Evolutionary conservation across 192 early-diverging fungal species (phyloP), one percentile per base, ranked within the genome.

Genomic region (Backusella australiensis): DNA sequence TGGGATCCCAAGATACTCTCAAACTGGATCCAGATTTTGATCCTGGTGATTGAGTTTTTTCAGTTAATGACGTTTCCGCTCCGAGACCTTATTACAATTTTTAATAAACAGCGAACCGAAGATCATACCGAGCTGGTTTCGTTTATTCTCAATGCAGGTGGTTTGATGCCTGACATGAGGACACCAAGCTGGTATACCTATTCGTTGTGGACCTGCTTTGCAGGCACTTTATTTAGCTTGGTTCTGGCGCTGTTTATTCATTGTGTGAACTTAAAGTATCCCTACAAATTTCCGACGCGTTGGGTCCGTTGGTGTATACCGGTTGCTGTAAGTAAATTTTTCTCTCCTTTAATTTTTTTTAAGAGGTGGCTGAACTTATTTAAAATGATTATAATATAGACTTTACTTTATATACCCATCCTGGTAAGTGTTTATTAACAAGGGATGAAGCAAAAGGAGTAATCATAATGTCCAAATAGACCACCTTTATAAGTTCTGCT

Each of bases 41-140:
- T 93, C 46, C 80, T 96, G 1, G 59, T 91, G 35, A 85, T 92
- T 26, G 94, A 96, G 75, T 93, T 96, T 72, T 67, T 96, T 23
- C 94, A 96, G 84, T 81, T 96, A 0, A 77, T 93, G 59, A 91
- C 92, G 9, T 96, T 94, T 63, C 93, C 93, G 9, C 83, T 93
- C 15, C 88, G 93, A 38, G 94, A 96, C 75, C 79, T 96, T 26
- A 78, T 93, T 67, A 72, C 74, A 0, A 77, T 78, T 41, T 76
- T 72, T 63, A 76, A 71, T 6, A 70, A 76, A 35, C 67, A 71
- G 8, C 56, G 17, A 36, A 36, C 21, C 56, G 42, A 42, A 49
- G 39, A 86, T 46, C 70, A 89, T 63, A 75, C 88, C 8, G 87
- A 88, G 34, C 72, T 92, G 36, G 86, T 88, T 0, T 83, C 88